Evolutionary conservation across 1,284 basidiomycete species (phyloP).

Genomic region (Tranzscheliella williamsii): DNA sequence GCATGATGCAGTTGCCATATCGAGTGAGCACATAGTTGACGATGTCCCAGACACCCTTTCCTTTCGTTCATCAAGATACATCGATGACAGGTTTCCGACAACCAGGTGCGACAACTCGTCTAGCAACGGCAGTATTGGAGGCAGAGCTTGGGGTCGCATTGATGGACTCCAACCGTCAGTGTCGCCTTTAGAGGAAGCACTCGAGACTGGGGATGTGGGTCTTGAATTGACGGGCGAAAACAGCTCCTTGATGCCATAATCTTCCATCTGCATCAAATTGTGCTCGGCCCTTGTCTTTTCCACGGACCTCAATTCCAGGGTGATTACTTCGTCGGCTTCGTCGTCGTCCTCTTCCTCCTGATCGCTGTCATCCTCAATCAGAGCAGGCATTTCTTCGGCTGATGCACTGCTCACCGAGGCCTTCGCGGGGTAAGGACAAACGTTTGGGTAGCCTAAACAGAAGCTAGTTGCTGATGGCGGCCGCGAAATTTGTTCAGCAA

Average conservation of each 20-base stretch:
- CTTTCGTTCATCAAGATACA: no score
- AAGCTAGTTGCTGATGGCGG: slow-evolving; percentile 15
- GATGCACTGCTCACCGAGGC: slow-evolving; percentile 3
- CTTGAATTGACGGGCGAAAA: slow-evolving; percentile 25
- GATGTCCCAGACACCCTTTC: no score
- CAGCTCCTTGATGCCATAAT: slow-evolving; percentile 6
- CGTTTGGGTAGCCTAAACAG: slow-evolving; percentile 32
- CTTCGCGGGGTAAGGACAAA: slow-evolving; percentile 29
- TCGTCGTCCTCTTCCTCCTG: slow-evolving; percentile 31
- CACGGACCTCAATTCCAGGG: neutral
- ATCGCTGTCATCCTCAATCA: slow-evolving; percentile 37
- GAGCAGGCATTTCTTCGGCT: slow-evolving; percentile 33
- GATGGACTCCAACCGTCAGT: slow-evolving; percentile 3
- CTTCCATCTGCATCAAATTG: slow-evolving; percentile 2
- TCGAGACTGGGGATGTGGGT: slow-evolving; percentile 29
- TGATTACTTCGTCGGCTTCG: slow-evolving; percentile 8
- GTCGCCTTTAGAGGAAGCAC: slow-evolving; percentile 30
- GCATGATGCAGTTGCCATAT: no score
- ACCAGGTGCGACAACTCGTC: no score
- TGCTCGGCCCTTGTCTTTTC: neutral
- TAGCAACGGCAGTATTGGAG: no score
- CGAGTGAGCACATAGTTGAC: no score
- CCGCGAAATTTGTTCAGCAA: slow-evolving; percentile 16
- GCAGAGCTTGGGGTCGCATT: no score
- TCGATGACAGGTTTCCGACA: no score